Evolutionary conservation across 2,329 filamentous ascomycete genomes (phyloP), one percentile per base, ranked within the genome.

Genomic region (Colletotrichum tofieldiae): DNA sequence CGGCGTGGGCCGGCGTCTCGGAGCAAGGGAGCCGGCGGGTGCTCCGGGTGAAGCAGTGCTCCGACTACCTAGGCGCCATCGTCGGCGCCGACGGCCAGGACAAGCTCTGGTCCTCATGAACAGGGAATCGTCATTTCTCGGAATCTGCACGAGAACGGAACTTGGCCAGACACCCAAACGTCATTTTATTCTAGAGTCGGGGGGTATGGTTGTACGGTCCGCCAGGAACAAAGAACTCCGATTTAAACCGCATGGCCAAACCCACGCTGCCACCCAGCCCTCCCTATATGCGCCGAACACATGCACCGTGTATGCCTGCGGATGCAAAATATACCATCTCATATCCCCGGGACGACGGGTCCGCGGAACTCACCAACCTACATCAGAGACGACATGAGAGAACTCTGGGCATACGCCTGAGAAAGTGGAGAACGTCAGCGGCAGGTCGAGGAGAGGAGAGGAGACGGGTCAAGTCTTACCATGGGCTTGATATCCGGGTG

Each of bases 401-500:
- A 95, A 82, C 90, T 95, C 79, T 94, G 92, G 60, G 94, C 94
- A 81, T 97, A 97, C 5, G 94, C 93, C 93, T 94, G 72, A 12
- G 16, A 62, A 64, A 16, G 23, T 51, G 11, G 41, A 73, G 29
- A 74, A 26, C 47, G 74, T 82, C 76, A 82, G 78, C 77, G 69
- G 76, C 74, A 29, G 32, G 52, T 37, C 76, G 61, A 76, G 59
- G 56, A 14, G 8, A 43, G 37, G 35, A 32, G 54, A 35, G 56
- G 35, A 20, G 51, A 29, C 11, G 49, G 41, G 23, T 26, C 39
- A 32, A 16, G 8, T 78, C 84, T 82, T 82, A 91, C 92, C 92
- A 99, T 99, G 18, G 96, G 96, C 82, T 93, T 94, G 81, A 99
- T 96, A 78, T 97, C 90, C 16, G 96, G 96, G 86, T 99, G 96